phyloP scores from a whole-genome alignment of 768 basidiomycete species.

The Suillus placidus region DNA sequence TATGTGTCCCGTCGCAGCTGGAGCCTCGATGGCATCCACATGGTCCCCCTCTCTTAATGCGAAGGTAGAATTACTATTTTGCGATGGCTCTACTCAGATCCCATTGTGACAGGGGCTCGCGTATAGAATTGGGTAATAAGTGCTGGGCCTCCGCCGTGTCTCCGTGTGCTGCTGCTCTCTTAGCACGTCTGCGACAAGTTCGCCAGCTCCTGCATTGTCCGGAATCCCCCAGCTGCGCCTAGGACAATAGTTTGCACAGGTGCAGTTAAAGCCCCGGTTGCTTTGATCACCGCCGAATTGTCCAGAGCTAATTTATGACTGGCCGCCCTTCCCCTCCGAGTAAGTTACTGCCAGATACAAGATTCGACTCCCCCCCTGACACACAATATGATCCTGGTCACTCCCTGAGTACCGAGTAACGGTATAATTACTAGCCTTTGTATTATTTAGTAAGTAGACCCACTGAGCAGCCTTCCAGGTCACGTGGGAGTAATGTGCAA shows the following conservation, averaged over 20 bases:
- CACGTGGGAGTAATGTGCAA: constrained; percentile 25
- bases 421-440: neutral
- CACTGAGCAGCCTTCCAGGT: constrained; percentile 4
- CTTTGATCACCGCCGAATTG: neutral
- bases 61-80: constrained; percentile 7
- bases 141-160: neutral
- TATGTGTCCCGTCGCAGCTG: neutral
- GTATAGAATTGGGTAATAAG: neutral
- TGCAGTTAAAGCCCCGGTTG: neutral
- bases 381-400: neutral
- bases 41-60: neutral
- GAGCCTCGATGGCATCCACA: neutral
- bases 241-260: neutral
- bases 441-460: neutral
- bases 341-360: neutral
- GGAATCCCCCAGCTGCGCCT: too few species aligned
- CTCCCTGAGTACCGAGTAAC: neutral
- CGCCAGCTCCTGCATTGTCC: neutral
- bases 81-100: neutral
- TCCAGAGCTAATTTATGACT: neutral
- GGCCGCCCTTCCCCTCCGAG: neutral
- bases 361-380: neutral
- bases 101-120: neutral
- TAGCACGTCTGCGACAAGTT: neutral
- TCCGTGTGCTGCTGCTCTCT: neutral